Base-by-base conservation (phyloP, 2,329 filamentous ascomycete genomes). In the Colletotrichum aenigma region DNA sequence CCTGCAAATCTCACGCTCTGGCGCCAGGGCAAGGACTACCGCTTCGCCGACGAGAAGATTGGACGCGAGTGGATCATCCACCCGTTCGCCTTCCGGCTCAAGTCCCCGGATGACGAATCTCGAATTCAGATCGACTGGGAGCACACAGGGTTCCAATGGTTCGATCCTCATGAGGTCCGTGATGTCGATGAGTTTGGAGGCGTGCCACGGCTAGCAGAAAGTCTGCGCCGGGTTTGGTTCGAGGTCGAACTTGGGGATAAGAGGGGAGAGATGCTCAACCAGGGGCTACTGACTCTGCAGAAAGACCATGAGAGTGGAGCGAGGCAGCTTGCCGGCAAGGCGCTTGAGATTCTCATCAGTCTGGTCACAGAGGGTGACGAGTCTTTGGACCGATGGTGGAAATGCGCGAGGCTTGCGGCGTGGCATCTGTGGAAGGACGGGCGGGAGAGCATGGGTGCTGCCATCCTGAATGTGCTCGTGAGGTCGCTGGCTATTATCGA, bases 341-440 rank as follows among this genome's bases (percentile, higher is more conserved):
- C 92, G 0, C 81, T 94, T 3, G 78, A 79, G 1, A 84, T 87
- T 1, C 86, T 94, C 28, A 82, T 85, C 7, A 83, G 89, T 12
- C 84, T 92, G 4, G 81, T 89, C 4, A 75, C 65, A 78, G 12
- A 75, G 77, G 28, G 3, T 70, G 79, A 76, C 16, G 65, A 38
- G 21, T 75, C 66, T 10, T 26, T 76, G n/a, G 81, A 87, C 1
- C 82, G 81, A 8, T 92, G 91, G 88, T 94, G 92, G 91, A 82
- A 81, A 30, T 87, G 86, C 32, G 81, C 89, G n/a, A 86, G 90
- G 16, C 87, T 90, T 84, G 87, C 86, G 3, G 90, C 88, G 4
- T 94, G 93, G 89, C 90, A 93, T 81, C 83, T 94, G 2, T 91
- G 90, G 82, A 92, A 92, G 79, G 92, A 92, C 70, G 91, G 91